These are phyloP conservation scores for Blastocystis sp. DNA, from an alignment of 352 stramenopile genomes.

Conservation along the genomic window DNA sequence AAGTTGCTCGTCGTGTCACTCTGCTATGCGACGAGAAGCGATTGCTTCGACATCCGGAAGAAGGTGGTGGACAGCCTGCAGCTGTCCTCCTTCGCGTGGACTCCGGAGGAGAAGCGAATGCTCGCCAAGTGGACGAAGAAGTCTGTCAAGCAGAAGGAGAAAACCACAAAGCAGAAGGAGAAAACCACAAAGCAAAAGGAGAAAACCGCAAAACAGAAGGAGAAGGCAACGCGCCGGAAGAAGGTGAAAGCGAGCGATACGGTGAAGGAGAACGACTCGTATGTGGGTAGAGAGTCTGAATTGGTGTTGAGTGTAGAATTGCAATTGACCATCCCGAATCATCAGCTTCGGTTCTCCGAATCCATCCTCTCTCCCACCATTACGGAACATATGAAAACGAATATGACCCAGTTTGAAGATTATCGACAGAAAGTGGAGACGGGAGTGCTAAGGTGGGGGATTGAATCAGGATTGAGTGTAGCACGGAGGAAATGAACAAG, in stretches of 20 bases:
- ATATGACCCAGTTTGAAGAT: neutral
- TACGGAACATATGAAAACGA: neutral
- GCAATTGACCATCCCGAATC: conserved; percentile 37
- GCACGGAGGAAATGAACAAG: conserved; percentile 15
- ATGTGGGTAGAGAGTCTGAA: neutral
- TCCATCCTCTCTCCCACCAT: neutral
- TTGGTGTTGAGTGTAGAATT: neutral
- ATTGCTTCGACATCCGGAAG: neutral
- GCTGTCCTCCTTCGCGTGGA: conserved; percentile 11
- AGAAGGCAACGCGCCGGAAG: neutral
- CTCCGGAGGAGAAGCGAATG: neutral
- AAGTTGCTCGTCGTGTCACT: neutral
- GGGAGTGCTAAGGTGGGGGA: conserved; percentile 6
- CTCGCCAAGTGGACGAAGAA: conserved; percentile 15
- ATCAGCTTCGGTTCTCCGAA: neutral
- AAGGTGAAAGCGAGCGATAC: neutral
- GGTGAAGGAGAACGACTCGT: neutral
- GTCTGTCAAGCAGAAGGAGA: neutral
- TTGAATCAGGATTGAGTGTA: neutral
- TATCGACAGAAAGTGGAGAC: conserved; percentile 4
- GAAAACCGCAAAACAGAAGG: conserved; percentile 10
- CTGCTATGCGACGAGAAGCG: neutral
- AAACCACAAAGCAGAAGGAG: conserved; percentile 8
- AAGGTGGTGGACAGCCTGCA: neutral
- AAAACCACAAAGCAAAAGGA: neutral